Evolutionary conservation across 164 flowering plant genomes (phyloP).

Genomic region (Magnolia kwangsiensis): DNA sequence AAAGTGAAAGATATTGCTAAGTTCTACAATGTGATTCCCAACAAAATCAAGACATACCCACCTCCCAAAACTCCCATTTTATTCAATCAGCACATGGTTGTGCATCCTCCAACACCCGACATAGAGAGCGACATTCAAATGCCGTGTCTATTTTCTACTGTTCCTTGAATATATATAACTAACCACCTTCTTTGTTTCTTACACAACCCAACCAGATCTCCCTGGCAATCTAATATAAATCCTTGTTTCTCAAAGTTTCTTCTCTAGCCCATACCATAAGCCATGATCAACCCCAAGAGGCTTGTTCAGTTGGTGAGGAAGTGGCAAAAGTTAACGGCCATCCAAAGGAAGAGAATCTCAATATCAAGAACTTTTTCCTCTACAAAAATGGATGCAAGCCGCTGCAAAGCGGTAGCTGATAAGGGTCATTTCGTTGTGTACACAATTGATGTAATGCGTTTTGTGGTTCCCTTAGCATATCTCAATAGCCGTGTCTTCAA

Average conservation of each 20-base stretch:
- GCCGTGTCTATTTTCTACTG: not conserved
- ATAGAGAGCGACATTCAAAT: not conserved
- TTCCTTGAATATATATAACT: conserved; percentile 8
- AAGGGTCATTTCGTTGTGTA: conserved; percentile 20
- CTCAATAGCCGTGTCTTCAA: conserved; percentile 20
- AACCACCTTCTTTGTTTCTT: not conserved
- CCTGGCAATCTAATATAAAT: not conserved
- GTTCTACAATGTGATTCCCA: not conserved
- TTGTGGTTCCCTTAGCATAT: conserved; percentile 22
- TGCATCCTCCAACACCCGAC: not conserved
- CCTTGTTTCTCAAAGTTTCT: not conserved
- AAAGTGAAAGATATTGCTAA: too few relatives aligned
- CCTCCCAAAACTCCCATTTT: not conserved
- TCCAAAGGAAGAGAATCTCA: not conserved
- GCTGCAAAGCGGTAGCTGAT: not conserved
- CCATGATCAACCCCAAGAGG: conserved; percentile 10
- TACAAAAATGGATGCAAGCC: not conserved
- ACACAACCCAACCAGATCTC: not conserved
- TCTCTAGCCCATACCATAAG: not conserved
- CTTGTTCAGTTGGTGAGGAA: conserved; percentile 5
- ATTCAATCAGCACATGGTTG: conserved; percentile 7
- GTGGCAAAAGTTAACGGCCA: conserved; percentile 7
- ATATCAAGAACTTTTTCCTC: not conserved
- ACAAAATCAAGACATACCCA: conserved; percentile 6
- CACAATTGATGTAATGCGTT: conserved; percentile 12